Evolutionary conservation across 2,329 filamentous ascomycete species (phyloP).

Genomic region (Claviceps citrina): DNA sequence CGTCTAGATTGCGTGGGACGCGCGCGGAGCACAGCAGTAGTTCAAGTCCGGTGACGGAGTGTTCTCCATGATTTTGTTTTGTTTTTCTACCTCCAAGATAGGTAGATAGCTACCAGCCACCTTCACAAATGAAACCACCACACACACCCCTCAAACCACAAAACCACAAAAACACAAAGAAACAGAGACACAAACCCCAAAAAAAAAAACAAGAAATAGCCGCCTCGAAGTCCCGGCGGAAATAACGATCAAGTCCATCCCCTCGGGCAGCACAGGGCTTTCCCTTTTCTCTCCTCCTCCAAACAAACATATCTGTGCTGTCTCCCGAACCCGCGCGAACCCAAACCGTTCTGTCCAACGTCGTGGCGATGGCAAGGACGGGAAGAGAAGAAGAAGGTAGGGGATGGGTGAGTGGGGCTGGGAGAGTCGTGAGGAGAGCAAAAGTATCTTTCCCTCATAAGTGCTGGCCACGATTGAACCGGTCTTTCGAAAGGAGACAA

Average conservation of each 20-base stretch:
- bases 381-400: constrained; percentile 7
- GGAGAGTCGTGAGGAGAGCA: constrained; percentile 16
- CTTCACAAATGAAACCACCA: too few relatives aligned
- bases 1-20: too few relatives aligned
- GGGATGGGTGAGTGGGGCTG: constrained; percentile 7
- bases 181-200: constrained; percentile 6
- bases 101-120: not conserved
- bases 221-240: constrained; percentile 29
- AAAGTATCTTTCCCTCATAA: constrained; percentile 99
- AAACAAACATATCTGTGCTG: too few relatives aligned
- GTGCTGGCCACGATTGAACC: constrained; percentile 51
- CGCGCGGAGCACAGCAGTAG: too few relatives aligned
- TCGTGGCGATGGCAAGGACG: not conserved
- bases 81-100: too few relatives aligned
- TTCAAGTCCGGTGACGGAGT: too few relatives aligned
- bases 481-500: constrained; percentile 1
- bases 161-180: not conserved
- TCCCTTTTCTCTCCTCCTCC: constrained; percentile 69
- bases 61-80: too few relatives aligned
- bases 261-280: constrained; percentile 85
- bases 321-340: too few relatives aligned
- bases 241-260: constrained; percentile 83
- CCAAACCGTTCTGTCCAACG: too few relatives aligned
- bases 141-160: too few relatives aligned
- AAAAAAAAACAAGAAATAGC: constrained; percentile 12